These are phyloP conservation scores for Pseudogymnoascus sp. DNA, from an alignment of 2,329 filamentous ascomycete genomes.

Conservation along the genomic window DNA sequence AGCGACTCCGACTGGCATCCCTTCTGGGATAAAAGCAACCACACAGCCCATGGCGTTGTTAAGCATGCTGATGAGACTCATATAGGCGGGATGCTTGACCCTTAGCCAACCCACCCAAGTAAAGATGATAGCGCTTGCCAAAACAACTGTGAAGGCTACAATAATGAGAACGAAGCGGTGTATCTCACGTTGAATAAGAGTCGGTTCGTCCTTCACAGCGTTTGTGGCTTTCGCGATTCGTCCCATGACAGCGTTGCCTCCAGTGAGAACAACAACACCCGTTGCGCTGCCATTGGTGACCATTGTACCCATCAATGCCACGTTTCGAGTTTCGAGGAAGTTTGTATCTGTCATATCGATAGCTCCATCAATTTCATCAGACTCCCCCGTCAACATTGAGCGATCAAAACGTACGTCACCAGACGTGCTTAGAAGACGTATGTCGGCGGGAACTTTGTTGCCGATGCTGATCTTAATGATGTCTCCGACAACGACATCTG, in stretches of 20 bases:
- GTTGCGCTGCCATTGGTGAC: conserved; percentile 93
- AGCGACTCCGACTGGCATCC: conserved; percentile 58
- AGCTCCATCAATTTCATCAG: conserved; percentile 85
- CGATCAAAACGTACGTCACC: conserved; percentile 97
- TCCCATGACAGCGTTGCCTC: conserved; percentile 53
- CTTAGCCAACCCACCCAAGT: conserved; percentile 38
- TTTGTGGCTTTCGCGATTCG: conserved; percentile 52
- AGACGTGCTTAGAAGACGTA: conserved; percentile 72
- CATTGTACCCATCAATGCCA: conserved; percentile 96
- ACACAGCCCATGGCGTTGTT: conserved; percentile 39
- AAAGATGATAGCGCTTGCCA: conserved; percentile 36
- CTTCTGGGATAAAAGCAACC: conserved; percentile 66
- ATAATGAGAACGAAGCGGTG: conserved; percentile 37
- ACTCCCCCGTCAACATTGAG: conserved; percentile 93
- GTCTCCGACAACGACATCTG: conserved; percentile 76
- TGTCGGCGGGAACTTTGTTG: conserved; percentile 85
- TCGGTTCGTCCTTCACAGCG: conserved; percentile 25
- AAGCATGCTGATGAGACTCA: conserved; percentile 36
- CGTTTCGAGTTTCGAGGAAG: conserved; percentile 96
- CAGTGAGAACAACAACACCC: conserved; percentile 84
- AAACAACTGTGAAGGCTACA: conserved; percentile 30
- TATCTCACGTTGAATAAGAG: conserved; percentile 36
- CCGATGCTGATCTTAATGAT: conserved; percentile 82
- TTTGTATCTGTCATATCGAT: conserved; percentile 61
- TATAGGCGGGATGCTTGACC: conserved; percentile 30